Base-by-base conservation (phyloP, 2,329 filamentous ascomycete genomes). In the Diaporthe sp. region DNA sequence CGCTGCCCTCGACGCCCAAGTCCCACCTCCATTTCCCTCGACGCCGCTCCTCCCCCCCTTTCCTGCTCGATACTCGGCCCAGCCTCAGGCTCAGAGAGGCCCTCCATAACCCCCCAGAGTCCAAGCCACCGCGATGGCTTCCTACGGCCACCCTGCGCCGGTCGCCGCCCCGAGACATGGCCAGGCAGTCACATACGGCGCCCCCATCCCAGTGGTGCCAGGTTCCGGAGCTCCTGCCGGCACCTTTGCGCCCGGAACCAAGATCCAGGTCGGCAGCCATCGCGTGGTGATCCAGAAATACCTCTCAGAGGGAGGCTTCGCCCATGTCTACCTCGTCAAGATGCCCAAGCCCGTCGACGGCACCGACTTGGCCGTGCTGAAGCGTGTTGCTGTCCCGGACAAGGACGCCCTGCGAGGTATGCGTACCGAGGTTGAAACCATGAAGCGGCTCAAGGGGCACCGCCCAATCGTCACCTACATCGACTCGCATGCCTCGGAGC, bases 401-500 rank as follows among this genome's bases (percentile, higher is more conserved):
- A 98, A 98, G 89, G 94, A 98, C 78, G 92, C 96, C 75, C 88
- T 99, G 86, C 94, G 95, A 78, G 96, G 94, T 84, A 98, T 99
- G 97, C 93, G 97, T 84, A 98, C 93, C 79, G 97, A 99, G 88
- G 97, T 99, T 80, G 97, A 99, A 87, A 99, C 97, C 19, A 99
- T 99, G 97, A 99, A 99, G 92, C 96, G 97, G 85, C 90, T 99
- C 80, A 98, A 98, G 88, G 97, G 97, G 75, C 97, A 98, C 89
- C 92, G 93, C 78, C 94, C 97, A 80, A 98, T 99, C 82, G 97
- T 99, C 81, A 98, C 94, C 76, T 99, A 99, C 86, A 96, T 98
- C 84, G 97, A 99, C 87, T 98, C 96, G 79, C 97, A 99, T 85
- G 97, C 97, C 51, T 98, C 95, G 22, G 96, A 98, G 85, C 88